A percentile compares a stretch with the other conserved stretches of the same genome.
These are phyloP conservation scores for Ambrosia artemisiifolia DNA, from an alignment of 129 eudicot genomes.

Conservation along the genomic window DNA sequence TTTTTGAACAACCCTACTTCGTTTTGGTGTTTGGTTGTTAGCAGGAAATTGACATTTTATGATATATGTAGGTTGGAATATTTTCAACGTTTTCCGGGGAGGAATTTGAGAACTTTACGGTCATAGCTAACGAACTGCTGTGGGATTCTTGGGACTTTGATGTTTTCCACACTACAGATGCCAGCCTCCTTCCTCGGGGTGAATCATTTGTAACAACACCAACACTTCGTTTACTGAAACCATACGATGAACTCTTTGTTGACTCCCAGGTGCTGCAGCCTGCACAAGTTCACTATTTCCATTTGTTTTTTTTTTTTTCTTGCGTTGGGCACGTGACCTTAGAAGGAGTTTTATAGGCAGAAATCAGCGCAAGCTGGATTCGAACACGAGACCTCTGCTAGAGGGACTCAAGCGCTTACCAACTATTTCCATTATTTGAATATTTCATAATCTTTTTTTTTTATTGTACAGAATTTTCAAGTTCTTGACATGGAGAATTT, in stretches of 20 bases:
- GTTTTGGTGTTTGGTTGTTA: neutral
- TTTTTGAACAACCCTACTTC: no score
- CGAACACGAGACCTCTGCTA: no score
- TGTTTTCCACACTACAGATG: conserved; percentile 58
- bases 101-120: conserved; percentile 51
- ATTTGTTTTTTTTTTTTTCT: no score
- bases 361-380: no score
- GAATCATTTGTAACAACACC: conserved; percentile 42
- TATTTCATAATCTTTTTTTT: no score
- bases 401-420: no score
- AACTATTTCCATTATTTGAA: no score
- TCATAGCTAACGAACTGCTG: conserved; percentile 48
- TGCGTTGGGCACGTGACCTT: no score
- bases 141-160: conserved; percentile 42
- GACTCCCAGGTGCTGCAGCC: conserved; percentile 59
- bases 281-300: neutral
- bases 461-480: no score
- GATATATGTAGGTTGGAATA: conserved; percentile 46
- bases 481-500: no score
- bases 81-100: conserved; percentile 55
- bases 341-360: no score
- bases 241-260: conserved; percentile 61
- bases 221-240: conserved; percentile 59
- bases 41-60: neutral
- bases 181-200: conserved; percentile 52